Base-by-base conservation (phyloP, 306 rosid genomes). In the Amphicarpaea edgeworthii region DNA sequence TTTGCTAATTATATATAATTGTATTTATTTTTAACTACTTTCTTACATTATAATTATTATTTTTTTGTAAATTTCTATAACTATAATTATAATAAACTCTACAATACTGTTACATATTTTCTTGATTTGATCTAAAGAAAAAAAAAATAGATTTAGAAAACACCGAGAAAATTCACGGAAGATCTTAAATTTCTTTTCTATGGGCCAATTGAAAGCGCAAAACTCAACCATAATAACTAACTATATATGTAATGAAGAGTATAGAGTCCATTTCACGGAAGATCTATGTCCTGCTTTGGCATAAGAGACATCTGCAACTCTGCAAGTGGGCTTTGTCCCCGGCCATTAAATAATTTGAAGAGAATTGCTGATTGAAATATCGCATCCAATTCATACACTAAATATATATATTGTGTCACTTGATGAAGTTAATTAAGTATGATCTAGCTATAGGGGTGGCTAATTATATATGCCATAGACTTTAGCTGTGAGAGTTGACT, bases 321-420 rank as follows among this genome's bases (percentile, higher is more conserved):
- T 59, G 66, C 67, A 61, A 61, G 67, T 61, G 45, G 67, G 24
- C 2, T 32, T 55, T 21, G 34, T 21, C 34, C 12, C n/a, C n/a
- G n/a, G n/a, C n/a, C 62, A 55, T 58, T 16, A 12, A 58, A 58
- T 26, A 26, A 58, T 57, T 19, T 10, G 21, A 54, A 54, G 32
- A n/a, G 2, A 23, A 55, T 55, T 55, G 16, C 3, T 55, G 0
- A 54, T 8, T 54, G n/a, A 55, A n/a, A n/a, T n/a, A 23, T 54
- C 64, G 26, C 10, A 12, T 26, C 4, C 26, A 10, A n/a, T 55
- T 23, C 32, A 5, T 28, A 28, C 32, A 28, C 34, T 11, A 54
- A 24, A 1, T 3, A 11, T 10, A 54, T 58, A 1, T 3, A 11
- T 10, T 12, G 4, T 58, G 66, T 59, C 66, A 14, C 66, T 59